Evolutionary conservation across 345 rosid genomes (phyloP), one percentile per base, ranked within the genome.

Genomic region (Populus davidiana): DNA sequence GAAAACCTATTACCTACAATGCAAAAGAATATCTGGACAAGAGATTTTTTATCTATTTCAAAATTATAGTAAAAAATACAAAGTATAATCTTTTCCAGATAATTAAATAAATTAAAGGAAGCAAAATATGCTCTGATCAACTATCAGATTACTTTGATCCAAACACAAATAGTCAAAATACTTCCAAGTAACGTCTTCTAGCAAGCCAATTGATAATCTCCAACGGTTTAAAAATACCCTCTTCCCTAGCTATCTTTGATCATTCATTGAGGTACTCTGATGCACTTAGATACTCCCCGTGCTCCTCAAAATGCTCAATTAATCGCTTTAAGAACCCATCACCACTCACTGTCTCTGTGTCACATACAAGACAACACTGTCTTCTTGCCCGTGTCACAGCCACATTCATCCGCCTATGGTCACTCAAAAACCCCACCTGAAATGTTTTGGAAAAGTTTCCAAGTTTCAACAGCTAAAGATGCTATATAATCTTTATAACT

Each of bases 361-460:
- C 97, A 41, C 99, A 96, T 68, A 96, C 83, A 65, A 96, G 70
- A 82, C 99, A 93, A 66, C 98, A 92, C 76, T 96, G 97, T 78
- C 99, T 89, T 84, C 99, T 91, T 66, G 96, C 89, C 47, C 94
- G 91, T 59, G 98, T 93, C 79, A 93, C 97, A 35, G 99, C 99
- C 78, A 93, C 98, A 69, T 96, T 92, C 98, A 96, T 96, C 75
- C 97, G 81, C 82, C 99, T 87, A 31, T 73, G 87, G 72, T 96
- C 98, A 59, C 93, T 91, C 49, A 92, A 52, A 86, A 96, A 96
- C 20, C 99, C 96, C 73, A 93, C 94, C 97, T 90, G 86, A 80
- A 62, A 54, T 61, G 50, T 77, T 76, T 50, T 31, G 29, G 35
- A 66, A 79, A 75, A 20, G 72, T 65, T 12, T 29, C 2, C 1